Conservation (phyloP, 2,329 filamentous ascomycete species). For the Alternaria longipes region DNA sequence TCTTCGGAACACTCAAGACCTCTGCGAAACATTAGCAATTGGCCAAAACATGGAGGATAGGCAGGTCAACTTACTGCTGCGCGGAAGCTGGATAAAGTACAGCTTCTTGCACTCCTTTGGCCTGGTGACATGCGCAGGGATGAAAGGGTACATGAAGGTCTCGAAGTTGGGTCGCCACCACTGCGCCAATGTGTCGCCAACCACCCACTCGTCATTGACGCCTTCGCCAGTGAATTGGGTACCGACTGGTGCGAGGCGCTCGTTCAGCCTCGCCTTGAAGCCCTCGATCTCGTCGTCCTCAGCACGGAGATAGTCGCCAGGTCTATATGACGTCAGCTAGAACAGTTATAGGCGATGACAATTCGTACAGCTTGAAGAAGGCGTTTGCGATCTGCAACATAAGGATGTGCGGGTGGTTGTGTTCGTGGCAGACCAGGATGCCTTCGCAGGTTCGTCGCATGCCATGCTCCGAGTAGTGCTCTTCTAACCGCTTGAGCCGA, state of each 20-base stretch:
- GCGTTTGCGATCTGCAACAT: slow-evolving; percentile 99
- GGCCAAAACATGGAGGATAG: slow-evolving; percentile 8
- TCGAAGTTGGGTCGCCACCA: slow-evolving; percentile 99
- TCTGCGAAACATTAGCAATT: slow-evolving; percentile 63
- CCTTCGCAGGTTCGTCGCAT: slow-evolving; percentile 98
- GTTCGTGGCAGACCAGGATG: slow-evolving; percentile 96
- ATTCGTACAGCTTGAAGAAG: slow-evolving; percentile 88
- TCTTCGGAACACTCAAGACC: slow-evolving; percentile 95
- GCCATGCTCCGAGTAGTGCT: slow-evolving; percentile 89
- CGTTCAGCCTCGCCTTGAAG: slow-evolving; percentile 94
- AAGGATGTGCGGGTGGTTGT: slow-evolving; percentile 97
- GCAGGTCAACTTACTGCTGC: slow-evolving; percentile 73
- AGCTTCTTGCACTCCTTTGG: slow-evolving; percentile 99
- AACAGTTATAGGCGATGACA: not conserved
- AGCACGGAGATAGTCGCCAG: slow-evolving; percentile 90
- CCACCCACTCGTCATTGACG: slow-evolving; percentile 91
- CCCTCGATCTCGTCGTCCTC: slow-evolving; percentile 91
- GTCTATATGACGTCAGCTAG: slow-evolving; percentile 56
- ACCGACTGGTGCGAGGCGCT: slow-evolving; percentile 91
- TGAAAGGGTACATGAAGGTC: slow-evolving; percentile 99
- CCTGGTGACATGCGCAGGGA: slow-evolving; percentile 92
- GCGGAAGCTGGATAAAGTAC: slow-evolving; percentile 93
- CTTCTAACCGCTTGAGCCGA: slow-evolving; percentile 90
- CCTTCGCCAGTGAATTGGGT: slow-evolving; percentile 81
- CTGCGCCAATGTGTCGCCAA: slow-evolving; percentile 93